Base-by-base conservation (phyloP, 345 rosid genomes). In the Aquilaria malaccensis region DNA sequence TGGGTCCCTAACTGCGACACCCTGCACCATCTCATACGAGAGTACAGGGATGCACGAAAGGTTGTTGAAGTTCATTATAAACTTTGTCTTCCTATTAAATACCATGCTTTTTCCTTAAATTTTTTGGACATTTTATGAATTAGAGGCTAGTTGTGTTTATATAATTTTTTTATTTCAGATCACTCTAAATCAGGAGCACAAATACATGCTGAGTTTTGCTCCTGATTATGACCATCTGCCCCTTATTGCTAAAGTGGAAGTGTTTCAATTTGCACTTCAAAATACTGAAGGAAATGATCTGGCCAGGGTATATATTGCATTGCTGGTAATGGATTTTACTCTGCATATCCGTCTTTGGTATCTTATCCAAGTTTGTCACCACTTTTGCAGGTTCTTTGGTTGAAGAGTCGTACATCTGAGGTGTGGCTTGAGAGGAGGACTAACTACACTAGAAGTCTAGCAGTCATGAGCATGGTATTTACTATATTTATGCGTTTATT, bases 1-100 rank as follows among this genome's bases (percentile, higher is more conserved):
- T 94, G 99, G 99, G 99, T 94, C 67, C 96, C 97, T 47, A 78
- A 88, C 69, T 94, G 99, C 55, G 99, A 94, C 77, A 94, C 99
- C 61, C 82, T 94, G 30, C 95, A 94, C 80, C 80, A 85, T 1
- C 97, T 94, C 67, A 94, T 94, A 70, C 78, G 88, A 61, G 99
- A 94, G 72, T 90, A 86, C 75, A 82, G 97, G 66, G 99, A 94
- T 78, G 90, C 95, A 12, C 82, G 97, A 77, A 86, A 85, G 89
- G 97, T 94, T 13, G 72, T 75, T 51, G 60, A 67, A 62, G 63
- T 66, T 63, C 51, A 50, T 59, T 55, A 53, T 33, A 55, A 68
- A 37, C 31, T 45, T 61, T 74, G 15, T 57, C 41, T 33, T 55
- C 32, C 59, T 13, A 63, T 29, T 9, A 37, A 9, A 37, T 37